phyloP scores from a whole-genome alignment of 1,284 basidiomycete species.

The Ustilago curta region DNA sequence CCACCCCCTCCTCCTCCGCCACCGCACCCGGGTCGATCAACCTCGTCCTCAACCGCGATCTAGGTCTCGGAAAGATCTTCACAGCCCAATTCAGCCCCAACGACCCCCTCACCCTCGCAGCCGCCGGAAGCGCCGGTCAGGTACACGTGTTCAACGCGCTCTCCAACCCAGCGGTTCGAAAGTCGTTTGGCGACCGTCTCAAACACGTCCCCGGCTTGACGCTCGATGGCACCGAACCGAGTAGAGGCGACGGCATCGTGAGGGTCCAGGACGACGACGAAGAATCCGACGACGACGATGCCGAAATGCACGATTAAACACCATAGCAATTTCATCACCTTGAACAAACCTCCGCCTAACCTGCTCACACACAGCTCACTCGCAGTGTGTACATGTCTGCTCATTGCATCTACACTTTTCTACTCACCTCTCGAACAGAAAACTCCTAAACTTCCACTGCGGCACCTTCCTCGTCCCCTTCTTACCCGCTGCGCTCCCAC shows the following conservation, averaged over 20 bases:
- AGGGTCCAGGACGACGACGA: constrained; percentile 48
- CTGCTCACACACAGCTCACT: too few species aligned
- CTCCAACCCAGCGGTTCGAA: constrained; percentile 68
- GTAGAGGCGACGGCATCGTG: constrained; percentile 50
- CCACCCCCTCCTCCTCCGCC: constrained; percentile 70
- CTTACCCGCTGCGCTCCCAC: constrained; percentile 17
- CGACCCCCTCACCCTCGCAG: constrained; percentile 91
- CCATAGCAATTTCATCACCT: background rate
- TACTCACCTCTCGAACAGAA: constrained; percentile 42
- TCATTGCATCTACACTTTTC: background rate
- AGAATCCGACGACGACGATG: constrained; percentile 36
- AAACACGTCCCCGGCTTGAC: constrained; percentile 22
- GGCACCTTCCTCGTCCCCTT: constrained; percentile 41
- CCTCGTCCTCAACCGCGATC: constrained; percentile 86
- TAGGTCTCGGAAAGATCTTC: constrained; percentile 98
- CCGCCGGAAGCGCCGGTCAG: constrained; percentile 90
- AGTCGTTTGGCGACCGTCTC: constrained; percentile 69
- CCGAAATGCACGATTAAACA: constrained; percentile 46
- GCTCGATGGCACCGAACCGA: constrained; percentile 42
- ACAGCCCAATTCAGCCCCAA: constrained; percentile 90
- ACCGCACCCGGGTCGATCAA: constrained; percentile 73
- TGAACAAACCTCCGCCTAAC: too few species aligned
- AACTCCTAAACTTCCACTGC: constrained; percentile 38
- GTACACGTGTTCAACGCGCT: constrained; percentile 89
- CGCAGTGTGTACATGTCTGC: background rate